Conservation (phyloP, 2,329 filamentous ascomycete genomes). For the Botryotinia globosa region DNA sequence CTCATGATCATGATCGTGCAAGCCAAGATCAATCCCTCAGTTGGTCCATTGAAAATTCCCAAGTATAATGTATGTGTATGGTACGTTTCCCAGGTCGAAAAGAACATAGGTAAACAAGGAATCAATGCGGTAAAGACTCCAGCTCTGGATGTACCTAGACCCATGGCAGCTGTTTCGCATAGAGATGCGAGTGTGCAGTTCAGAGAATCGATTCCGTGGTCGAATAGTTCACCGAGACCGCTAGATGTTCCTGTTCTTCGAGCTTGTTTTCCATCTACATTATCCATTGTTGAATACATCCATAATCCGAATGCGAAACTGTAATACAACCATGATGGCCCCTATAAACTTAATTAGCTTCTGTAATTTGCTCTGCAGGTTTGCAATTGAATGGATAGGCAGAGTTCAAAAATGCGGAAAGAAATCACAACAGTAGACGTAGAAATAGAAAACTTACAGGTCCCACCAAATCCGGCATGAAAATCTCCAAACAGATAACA, state of each 20-base stretch:
- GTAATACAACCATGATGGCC: slow-evolving; percentile 88
- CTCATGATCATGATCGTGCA: slow-evolving; percentile 82
- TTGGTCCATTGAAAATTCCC: slow-evolving; percentile 94
- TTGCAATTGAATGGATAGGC: neutral
- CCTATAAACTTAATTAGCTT: slow-evolving; percentile 49
- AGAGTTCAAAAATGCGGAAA: neutral
- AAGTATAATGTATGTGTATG: slow-evolving; percentile 97
- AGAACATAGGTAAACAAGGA: slow-evolving; percentile 96
- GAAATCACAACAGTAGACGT: neutral
- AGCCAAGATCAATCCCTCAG: slow-evolving; percentile 89
- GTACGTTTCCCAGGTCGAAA: slow-evolving; percentile 99
- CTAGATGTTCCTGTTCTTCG: slow-evolving; percentile 92
- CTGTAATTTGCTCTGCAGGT: neutral
- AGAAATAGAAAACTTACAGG: slow-evolving; percentile 57
- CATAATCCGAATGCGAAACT: slow-evolving; percentile 94
- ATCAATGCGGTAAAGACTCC: slow-evolving; percentile 90
- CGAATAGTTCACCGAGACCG: slow-evolving; percentile 92
- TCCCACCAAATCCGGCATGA: slow-evolving; percentile 85
- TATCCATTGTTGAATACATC: slow-evolving; percentile 99
- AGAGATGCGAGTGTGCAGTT: slow-evolving; percentile 94
- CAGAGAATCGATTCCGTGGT: slow-evolving; percentile 96
- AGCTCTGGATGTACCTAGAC: slow-evolving; percentile 75
- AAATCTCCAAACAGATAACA: slow-evolving; percentile 67
- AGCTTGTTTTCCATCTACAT: slow-evolving; percentile 97
- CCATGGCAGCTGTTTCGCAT: slow-evolving; percentile 90